These are phyloP conservation scores for Pleoardoris graminearum DNA, from an alignment of 2,329 filamentous ascomycete species.

Conservation along the genomic window DNA sequence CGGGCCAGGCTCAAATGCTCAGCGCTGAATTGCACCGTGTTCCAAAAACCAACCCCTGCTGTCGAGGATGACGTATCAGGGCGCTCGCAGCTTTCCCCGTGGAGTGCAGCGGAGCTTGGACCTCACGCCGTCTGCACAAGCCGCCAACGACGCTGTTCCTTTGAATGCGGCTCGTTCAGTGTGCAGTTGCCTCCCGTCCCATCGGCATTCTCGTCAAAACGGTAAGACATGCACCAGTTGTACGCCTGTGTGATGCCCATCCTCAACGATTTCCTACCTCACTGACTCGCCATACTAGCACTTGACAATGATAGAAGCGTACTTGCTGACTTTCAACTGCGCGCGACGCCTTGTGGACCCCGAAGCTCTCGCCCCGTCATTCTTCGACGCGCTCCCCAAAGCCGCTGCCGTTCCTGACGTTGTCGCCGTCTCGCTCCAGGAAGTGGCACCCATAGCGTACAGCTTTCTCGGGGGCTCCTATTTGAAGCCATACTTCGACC, in stretches of 20 bases:
- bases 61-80: conserved; percentile 35
- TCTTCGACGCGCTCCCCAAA: conserved; percentile 53
- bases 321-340: conserved; percentile 90
- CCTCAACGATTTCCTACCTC: conserved; percentile 16
- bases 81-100: conserved; percentile 12
- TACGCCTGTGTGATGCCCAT: conserved; percentile 13
- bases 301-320: conserved; percentile 60
- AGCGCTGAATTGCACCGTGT: not conserved
- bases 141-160: not conserved
- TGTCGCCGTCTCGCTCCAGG: conserved; percentile 74
- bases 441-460: conserved; percentile 81
- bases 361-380: conserved; percentile 69
- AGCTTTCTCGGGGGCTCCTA: conserved; percentile 85
- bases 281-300: conserved; percentile 27
- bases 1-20: not conserved
- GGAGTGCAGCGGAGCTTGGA: conserved; percentile 29
- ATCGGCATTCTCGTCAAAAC: too few relatives aligned
- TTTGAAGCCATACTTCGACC: conserved; percentile 73
- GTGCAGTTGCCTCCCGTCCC: too few relatives aligned
- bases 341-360: conserved; percentile 72
- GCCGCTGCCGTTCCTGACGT: conserved; percentile 64
- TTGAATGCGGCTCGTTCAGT: not conserved
- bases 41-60: too few relatives aligned
- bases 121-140: conserved; percentile 12
- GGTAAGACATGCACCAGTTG: not conserved